These are phyloP conservation scores for Trichoderma oligosporum DNA, from an alignment of 2,329 filamentous ascomycete genomes.

Conservation along the genomic window DNA sequence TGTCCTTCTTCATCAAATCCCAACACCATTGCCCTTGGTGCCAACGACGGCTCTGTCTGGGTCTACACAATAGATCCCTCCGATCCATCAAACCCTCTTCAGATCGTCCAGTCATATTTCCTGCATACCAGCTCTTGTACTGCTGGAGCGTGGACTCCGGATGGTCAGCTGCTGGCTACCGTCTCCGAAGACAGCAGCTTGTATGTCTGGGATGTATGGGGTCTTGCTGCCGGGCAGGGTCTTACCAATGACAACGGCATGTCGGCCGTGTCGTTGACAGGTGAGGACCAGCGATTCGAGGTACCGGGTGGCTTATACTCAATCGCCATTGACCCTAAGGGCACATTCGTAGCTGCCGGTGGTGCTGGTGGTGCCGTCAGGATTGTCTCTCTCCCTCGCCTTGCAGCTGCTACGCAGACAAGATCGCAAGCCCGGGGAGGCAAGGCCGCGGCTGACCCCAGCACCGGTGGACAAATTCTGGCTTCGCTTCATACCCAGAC, in stretches of 20 bases:
- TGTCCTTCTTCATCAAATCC: slow-evolving; percentile 69
- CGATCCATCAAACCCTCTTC: slow-evolving; percentile 58
- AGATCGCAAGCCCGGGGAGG: slow-evolving; percentile 30
- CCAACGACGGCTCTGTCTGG: slow-evolving; percentile 90
- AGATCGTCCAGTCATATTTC: slow-evolving; percentile 89
- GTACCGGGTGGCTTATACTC: slow-evolving; percentile 91
- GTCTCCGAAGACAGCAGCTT: slow-evolving; percentile 85
- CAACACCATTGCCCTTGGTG: slow-evolving; percentile 83
- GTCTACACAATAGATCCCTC: slow-evolving; percentile 79
- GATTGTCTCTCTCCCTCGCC: slow-evolving; percentile 75
- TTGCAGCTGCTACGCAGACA: slow-evolving; percentile 32
- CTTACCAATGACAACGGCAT: slow-evolving; percentile 51
- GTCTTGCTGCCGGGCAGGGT: slow-evolving; percentile 61
- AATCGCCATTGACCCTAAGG: slow-evolving; percentile 75
- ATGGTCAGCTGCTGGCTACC: slow-evolving; percentile 81
- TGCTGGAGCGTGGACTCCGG: slow-evolving; percentile 84
- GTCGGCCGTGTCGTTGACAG: slow-evolving; percentile 73
- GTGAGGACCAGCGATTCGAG: slow-evolving; percentile 81
- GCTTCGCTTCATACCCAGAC: slow-evolving; percentile 77
- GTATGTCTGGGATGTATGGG: slow-evolving; percentile 91
- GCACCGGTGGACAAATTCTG: slow-evolving; percentile 60
- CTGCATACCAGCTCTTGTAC: slow-evolving; percentile 83
- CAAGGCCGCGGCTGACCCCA: slow-evolving; percentile 37
- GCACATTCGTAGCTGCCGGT: slow-evolving; percentile 77
- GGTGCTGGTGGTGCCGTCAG: slow-evolving; percentile 84